Base-by-base conservation (phyloP, 2,329 filamentous ascomycete species). In the Fusarium scirpi region DNA sequence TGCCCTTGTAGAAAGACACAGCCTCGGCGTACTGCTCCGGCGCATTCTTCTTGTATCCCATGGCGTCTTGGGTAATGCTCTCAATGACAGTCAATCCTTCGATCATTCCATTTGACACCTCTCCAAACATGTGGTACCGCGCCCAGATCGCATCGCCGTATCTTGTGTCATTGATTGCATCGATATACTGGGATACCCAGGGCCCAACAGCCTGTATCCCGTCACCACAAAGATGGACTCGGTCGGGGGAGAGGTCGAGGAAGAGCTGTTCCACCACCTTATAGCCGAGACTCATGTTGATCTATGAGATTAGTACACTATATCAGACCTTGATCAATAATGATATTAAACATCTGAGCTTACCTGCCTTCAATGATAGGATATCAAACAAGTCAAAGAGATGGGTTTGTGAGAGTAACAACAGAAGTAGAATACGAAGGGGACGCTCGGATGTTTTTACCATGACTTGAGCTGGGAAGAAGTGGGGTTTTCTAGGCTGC, bases 111-210 rank as follows among this genome's bases (percentile, higher is more conserved):
- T 60, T 11, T 27, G 9, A 4, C 10, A 56, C 30, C 4, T 57
- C 4, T 1, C 57, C 51, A 4, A 18, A n/a, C 4, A 60, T 40
- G 13, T 60, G 41, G 9, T 56, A 60, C 3, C 57, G 15, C 8
- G 57, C 57, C 51, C 57, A 60, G 16, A 60, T 38, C 3, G 51
- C 57, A 16, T 60, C 41, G 2, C 57, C 51, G 5, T 40, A 57
- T 22, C 57, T 57, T 18, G 7, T 8, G 0, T 41, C 30, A 3
- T 44, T 3, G 11, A 60, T 46, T 0, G 57, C 3, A 3, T 22
- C n/a, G 1, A 57, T 13, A 0, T 60, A 60, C 15, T 12, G 1
- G 8, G 16, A 46, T 3, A 25, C 41, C 30, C 57, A 60, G 1
- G 51, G 57, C 11, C 57, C 51, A 4, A 60, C 8, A 2, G 25